Evolutionary conservation across 2,329 filamentous ascomycete genomes (phyloP).

Genomic region (Colletotrichum somersetense): DNA sequence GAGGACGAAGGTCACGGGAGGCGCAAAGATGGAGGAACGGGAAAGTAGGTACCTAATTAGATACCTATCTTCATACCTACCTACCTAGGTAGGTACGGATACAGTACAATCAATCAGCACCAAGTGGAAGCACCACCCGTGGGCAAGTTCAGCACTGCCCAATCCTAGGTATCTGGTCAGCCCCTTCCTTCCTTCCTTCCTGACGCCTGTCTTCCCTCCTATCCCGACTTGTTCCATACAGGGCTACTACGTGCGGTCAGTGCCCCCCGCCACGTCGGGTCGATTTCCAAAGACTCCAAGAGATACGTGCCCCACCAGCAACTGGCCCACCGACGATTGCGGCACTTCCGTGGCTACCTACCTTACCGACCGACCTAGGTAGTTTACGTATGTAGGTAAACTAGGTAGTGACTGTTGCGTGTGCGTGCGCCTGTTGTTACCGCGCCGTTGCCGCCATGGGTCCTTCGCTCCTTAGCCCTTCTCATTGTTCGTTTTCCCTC

Average conservation of each 20-base stretch:
- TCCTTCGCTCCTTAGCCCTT: slow-evolving; percentile 7
- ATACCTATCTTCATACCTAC: background rate
- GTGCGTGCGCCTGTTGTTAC: background rate
- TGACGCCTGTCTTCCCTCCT: background rate
- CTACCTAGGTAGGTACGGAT: no score
- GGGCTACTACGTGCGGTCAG: background rate
- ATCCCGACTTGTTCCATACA: background rate
- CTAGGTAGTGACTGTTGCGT: no score
- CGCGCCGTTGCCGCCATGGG: slow-evolving; percentile 6
- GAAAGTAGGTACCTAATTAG: background rate
- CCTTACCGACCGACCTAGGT: no score
- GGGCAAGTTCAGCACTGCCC: no score
- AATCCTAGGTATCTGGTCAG: background rate
- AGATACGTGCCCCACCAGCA: slow-evolving; percentile 21
- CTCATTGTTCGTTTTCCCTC: slow-evolving; percentile 9
- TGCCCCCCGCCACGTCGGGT: no score
- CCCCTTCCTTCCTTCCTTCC: background rate
- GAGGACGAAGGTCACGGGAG: background rate
- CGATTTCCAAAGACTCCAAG: slow-evolving; percentile 5
- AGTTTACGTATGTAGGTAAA: background rate
- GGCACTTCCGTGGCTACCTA: slow-evolving; percentile 29
- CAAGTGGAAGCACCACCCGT: background rate
- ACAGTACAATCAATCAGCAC: background rate
- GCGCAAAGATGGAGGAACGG: background rate
- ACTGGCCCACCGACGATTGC: slow-evolving; percentile 37